Base-by-base conservation (phyloP, 805 yeast species). In the Candida berthetii region DNA sequence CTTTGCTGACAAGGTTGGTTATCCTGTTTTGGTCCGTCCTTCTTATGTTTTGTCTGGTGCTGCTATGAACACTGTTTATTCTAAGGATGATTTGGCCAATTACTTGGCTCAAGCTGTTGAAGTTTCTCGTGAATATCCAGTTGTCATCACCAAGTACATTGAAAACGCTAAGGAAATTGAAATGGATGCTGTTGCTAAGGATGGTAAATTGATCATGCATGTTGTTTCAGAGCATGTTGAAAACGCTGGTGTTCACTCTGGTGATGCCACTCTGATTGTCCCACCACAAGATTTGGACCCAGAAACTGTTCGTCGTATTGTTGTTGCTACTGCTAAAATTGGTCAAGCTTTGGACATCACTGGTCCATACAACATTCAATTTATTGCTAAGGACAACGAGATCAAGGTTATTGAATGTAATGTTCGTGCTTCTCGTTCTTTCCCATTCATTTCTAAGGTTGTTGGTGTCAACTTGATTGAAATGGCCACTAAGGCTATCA, bases 241-340 rank as follows among this genome's bases (percentile, higher is more conserved):
- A 71, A 91, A 91, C 61, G 99, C 99, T 22, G 99, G 99, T 78
- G 96, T 91, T 35, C 99, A 91, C 68, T 91, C 98, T 40, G 99
- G 99, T 74, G 99, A 91, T 67, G 99, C 99, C 47, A 93, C 98
- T 37, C 71, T 91, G 58, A 85, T 91, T 63, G 95, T 91, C 44
- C 99, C 99, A 42, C 96, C 97, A 39, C 97, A 91, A 70, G 95
- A 87, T 60, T 76, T 93, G 55, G 91, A 84, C 50, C 86, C 88
- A 45, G 96, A 87, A 68, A 88, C 96, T 36, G 96, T 91, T 41
- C 69, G 76, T 48, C 78, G 97, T 66, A 88, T 93, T 58, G 96
- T 87, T 39, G 93, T 78, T 51, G 96, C 96, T 36, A 89, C 99
- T 39, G 96, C 96, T 46, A 91, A 90, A 71, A 89, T 91, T 59